These are phyloP conservation scores for Alternaria tenuissima DNA, from an alignment of 2,329 filamentous ascomycete genomes.

Conservation along the genomic window DNA sequence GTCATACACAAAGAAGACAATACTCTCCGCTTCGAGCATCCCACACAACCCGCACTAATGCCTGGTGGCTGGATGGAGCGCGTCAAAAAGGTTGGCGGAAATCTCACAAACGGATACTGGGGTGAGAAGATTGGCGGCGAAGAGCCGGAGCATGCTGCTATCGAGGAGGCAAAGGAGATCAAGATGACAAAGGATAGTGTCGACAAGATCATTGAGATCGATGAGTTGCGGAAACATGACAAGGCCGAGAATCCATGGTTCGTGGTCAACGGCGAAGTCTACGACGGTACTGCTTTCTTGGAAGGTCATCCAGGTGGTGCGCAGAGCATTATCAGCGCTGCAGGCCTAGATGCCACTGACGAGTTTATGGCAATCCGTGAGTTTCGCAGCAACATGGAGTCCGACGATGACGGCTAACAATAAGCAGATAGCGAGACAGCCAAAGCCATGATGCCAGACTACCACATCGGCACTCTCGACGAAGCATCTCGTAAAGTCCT, in stretches of 20 bases:
- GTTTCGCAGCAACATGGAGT: constrained; percentile 40
- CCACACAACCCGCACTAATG: constrained; percentile 79
- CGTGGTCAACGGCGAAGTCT: constrained; percentile 86
- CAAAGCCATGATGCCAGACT: constrained; percentile 85
- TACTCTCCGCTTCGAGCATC: constrained; percentile 80
- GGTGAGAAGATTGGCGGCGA: constrained; percentile 72
- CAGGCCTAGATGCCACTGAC: constrained; percentile 82
- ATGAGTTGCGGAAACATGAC: constrained; percentile 75
- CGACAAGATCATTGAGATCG: constrained; percentile 69
- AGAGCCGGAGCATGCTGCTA: constrained; percentile 50
- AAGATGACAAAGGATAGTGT: constrained; percentile 78
- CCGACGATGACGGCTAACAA: constrained; percentile 32
- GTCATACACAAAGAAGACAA: constrained; percentile 74
- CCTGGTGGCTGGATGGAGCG: constrained; percentile 93
- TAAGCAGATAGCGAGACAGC: constrained; percentile 84
- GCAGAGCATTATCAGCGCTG: constrained; percentile 81
- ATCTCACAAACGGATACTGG: constrained; percentile 84
- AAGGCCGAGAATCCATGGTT: constrained; percentile 79
- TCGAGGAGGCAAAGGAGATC: constrained; percentile 69
- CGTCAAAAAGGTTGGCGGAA: constrained; percentile 82
- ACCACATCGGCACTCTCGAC: constrained; percentile 83
- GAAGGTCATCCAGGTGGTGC: constrained; percentile 86
- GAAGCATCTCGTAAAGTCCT: constrained; percentile 65
- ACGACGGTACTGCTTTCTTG: constrained; percentile 82
- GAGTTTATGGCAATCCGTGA: constrained; percentile 92